Evolutionary conservation across 331 rosid species (phyloP).

Genomic region (Arachis monticola): DNA sequence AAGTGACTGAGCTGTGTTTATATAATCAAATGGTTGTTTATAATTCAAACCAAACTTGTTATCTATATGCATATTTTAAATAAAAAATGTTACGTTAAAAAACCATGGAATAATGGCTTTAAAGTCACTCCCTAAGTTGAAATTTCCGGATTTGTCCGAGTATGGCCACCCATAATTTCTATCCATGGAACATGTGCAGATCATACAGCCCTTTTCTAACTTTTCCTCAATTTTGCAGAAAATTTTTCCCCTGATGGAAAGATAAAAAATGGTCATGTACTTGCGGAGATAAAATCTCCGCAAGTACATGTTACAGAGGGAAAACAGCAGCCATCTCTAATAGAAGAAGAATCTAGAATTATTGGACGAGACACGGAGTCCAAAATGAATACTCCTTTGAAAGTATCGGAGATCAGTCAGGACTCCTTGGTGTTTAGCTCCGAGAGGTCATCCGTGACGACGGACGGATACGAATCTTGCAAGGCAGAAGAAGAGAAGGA

Average conservation of each 20-base stretch:
- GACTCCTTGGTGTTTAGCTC: conserved; percentile 60
- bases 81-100: too few species aligned
- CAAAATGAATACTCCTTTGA: conserved; percentile 36
- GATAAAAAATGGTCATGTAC: conserved; percentile 25
- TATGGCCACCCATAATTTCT: conserved; percentile 46
- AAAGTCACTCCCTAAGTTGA: too few species aligned
- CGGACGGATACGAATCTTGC: conserved; percentile 55
- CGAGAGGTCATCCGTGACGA: conserved; percentile 56
- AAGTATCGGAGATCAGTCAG: conserved; percentile 53
- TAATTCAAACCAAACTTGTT: too few species aligned
- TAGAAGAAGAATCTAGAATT: conserved; percentile 38
- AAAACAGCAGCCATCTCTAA: conserved; percentile 26
- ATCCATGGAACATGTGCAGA: conserved; percentile 19
- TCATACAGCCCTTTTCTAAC: conserved; percentile 8
- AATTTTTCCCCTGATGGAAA: conserved; percentile 39
- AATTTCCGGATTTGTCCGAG: background rate
- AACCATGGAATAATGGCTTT: too few species aligned
- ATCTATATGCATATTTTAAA: too few species aligned
- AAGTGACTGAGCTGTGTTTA: too few species aligned
- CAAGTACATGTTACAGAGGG: conserved; percentile 33
- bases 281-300: conserved; percentile 36
- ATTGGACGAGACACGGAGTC: conserved; percentile 36
- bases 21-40: too few species aligned
- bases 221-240: conserved; percentile 45
- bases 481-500: conserved; percentile 57